Evolutionary conservation across 2,329 filamentous ascomycete genomes (phyloP), one percentile per base, ranked within the genome.

Genomic region (Scedosporium dehoogii): DNA sequence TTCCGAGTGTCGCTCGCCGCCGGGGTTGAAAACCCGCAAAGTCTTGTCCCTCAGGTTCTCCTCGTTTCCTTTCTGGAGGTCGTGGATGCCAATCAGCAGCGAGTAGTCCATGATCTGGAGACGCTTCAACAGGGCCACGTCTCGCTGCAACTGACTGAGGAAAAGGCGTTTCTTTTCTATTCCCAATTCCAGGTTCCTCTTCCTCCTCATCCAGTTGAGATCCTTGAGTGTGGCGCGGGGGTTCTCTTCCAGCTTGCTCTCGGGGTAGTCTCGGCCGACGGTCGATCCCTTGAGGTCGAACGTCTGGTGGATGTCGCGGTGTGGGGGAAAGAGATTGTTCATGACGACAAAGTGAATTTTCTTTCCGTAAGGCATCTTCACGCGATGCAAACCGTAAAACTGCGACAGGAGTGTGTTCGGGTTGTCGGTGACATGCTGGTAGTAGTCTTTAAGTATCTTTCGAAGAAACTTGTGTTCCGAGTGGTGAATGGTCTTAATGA

Each of bases 331-430:
- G 16, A 99, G 83, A 74, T 99, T 99, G 80, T 99, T 99, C 94
- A 99, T 99, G 72, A 99, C 92, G 64, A 99, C 94, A 69, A 99
- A 99, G 75, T 99, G 94, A 62, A 97, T 97, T 78, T 99, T 99
- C 72, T 93, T 89, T 65, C 94, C 94, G 72, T 96, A 97, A 0
- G 93, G 92, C 80, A 97, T 96, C 82, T 99, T 99, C 70, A 99
- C 94, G 64, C 94, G 87, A 75, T 99, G 94, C 18, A 99, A 81
- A 58, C 94, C 94, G 72, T 97, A 99, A 72, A 99, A 99, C 71
- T 99, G 94, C 21, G 93, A 97, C 59, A 99, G 87, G 27, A 99
- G 82, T 0, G 96, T 99, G 75, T 99, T 96, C 6, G 94, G 94
- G 74, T 99, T 97, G 42, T 92, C 84, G 69, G 87, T 86, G 67